Conservation (phyloP, 306 rosid species). For the Ammopiptanthus mongolicus region DNA sequence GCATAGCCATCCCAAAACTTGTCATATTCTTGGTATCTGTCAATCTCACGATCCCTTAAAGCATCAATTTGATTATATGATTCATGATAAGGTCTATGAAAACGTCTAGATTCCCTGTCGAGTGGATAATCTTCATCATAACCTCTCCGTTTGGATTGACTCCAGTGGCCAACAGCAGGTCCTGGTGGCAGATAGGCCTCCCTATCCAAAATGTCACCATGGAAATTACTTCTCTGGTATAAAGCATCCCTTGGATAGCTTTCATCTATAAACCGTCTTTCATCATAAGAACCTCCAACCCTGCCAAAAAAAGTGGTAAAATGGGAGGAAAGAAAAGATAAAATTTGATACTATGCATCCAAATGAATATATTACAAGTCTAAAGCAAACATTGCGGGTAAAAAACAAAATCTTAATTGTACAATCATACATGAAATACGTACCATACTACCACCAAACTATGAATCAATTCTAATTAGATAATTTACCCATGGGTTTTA, state of each 20-base stretch:
- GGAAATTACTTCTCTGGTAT: constrained; percentile 71
- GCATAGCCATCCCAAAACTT: constrained; percentile 71
- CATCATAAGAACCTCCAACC: constrained; percentile 77
- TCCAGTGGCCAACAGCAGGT: constrained; percentile 71
- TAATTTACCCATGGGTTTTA: constrained; percentile 7
- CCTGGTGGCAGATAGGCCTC: constrained; percentile 69
- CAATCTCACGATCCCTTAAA: constrained; percentile 55
- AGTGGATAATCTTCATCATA: constrained; percentile 69
- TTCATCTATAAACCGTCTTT: constrained; percentile 79
- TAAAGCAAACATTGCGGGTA: constrained; percentile 8
- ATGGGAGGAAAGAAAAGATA: constrained; percentile 49
- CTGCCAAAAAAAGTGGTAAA: constrained; percentile 51
- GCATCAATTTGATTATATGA: constrained; percentile 64
- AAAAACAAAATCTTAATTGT: not conserved
- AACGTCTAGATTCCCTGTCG: constrained; percentile 74
- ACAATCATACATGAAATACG: not conserved
- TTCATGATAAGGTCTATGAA: constrained; percentile 64
- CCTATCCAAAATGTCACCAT: constrained; percentile 63
- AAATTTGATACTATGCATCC: constrained; percentile 21
- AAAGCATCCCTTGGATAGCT: constrained; percentile 66
- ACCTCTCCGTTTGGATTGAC: constrained; percentile 76
- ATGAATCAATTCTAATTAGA: not conserved
- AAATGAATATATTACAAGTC: constrained; percentile 2
- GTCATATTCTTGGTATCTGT: constrained; percentile 60
- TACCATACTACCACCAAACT: not conserved